Evolutionary conservation across 148 eudicot genomes (phyloP).

Genomic region (Mesembryanthemum crystallinum): DNA sequence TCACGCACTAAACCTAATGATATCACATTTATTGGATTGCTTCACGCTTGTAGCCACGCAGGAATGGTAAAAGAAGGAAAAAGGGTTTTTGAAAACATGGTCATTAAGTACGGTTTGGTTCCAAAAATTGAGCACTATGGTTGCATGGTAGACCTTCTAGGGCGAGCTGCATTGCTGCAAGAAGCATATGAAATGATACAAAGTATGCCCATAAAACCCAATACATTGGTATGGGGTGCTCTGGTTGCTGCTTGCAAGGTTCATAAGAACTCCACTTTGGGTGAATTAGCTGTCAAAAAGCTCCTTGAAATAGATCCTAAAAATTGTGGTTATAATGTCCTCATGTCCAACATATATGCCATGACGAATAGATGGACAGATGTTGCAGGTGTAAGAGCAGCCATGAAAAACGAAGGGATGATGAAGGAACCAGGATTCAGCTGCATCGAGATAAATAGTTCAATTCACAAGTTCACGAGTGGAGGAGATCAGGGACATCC

Average conservation of each 20-base stretch:
- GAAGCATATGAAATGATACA: slow-evolving; percentile 47
- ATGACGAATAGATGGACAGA: slow-evolving; percentile 42
- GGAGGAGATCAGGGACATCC: slow-evolving; percentile 52
- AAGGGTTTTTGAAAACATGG: slow-evolving; percentile 36
- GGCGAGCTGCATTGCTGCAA: slow-evolving; percentile 49
- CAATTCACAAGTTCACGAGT: slow-evolving; percentile 44
- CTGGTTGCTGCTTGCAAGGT: slow-evolving; percentile 54
- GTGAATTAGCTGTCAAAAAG: slow-evolving; percentile 50
- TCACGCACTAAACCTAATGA: slow-evolving; percentile 24
- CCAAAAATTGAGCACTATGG: slow-evolving; percentile 64
- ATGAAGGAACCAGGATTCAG: slow-evolving; percentile 61
- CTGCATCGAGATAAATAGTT: slow-evolving; percentile 50
- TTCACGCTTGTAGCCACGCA: slow-evolving; percentile 41
- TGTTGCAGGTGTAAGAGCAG: slow-evolving; percentile 36
- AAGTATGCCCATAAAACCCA: slow-evolving; percentile 54
- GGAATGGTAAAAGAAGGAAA: slow-evolving; percentile 36
- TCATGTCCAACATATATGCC: slow-evolving; percentile 52
- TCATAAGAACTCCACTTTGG: slow-evolving; percentile 45
- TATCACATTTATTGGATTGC: slow-evolving; percentile 35
- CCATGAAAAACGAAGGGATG: slow-evolving; percentile 52
- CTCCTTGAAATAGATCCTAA: slow-evolving; percentile 45
- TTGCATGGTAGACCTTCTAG: slow-evolving; percentile 59
- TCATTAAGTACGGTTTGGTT: slow-evolving; percentile 29
- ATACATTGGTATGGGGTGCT: slow-evolving; percentile 56
- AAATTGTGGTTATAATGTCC: slow-evolving; percentile 57